Percentiles rank a stretch among this genome's conserved stretches.
These are phyloP conservation scores for Daldinia sp. DNA, from an alignment of 2,329 filamentous ascomycete species.

Conservation along the genomic window DNA sequence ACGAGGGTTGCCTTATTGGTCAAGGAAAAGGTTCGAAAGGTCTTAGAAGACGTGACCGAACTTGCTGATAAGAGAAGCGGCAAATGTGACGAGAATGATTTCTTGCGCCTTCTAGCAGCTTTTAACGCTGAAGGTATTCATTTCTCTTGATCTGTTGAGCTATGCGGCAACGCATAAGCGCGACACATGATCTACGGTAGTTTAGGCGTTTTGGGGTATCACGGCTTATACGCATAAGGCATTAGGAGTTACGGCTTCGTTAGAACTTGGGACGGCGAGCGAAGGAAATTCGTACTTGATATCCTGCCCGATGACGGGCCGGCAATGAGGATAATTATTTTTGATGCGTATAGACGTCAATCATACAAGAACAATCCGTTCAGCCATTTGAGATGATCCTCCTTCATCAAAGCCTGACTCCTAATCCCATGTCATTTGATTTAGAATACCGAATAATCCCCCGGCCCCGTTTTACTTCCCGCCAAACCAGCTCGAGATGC, in stretches of 20 bases:
- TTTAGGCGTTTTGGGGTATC: slow-evolving; percentile 27
- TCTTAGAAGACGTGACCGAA: slow-evolving; percentile 83
- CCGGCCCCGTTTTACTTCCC: slow-evolving; percentile 55
- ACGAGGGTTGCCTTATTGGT: slow-evolving; percentile 85
- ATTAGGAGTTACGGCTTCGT: slow-evolving; percentile 30
- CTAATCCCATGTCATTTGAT: slow-evolving; percentile 41
- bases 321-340: slow-evolving; percentile 24
- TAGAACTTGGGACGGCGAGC: not conserved
- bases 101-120: slow-evolving; percentile 80
- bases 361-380: slow-evolving; percentile 36
- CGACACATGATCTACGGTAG: slow-evolving; percentile 30
- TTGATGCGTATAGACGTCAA: slow-evolving; percentile 36
- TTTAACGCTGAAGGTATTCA: slow-evolving; percentile 96
- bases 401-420: not conserved
- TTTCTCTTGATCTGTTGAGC: slow-evolving; percentile 71
- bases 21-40: slow-evolving; percentile 86
- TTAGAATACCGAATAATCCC: not conserved
- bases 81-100: slow-evolving; percentile 93
- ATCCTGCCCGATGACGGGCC: not conserved
- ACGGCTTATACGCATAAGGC: slow-evolving; percentile 29
- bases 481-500: slow-evolving; percentile 86
- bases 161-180: slow-evolving; percentile 36
- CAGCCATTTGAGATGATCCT: slow-evolving; percentile 17
- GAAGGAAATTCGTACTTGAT: slow-evolving; percentile 17
- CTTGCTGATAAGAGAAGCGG: slow-evolving; percentile 84